phyloP scores from a whole-genome alignment of 495 filamentous ascomycete species.

The Cetradonia linearis region DNA sequence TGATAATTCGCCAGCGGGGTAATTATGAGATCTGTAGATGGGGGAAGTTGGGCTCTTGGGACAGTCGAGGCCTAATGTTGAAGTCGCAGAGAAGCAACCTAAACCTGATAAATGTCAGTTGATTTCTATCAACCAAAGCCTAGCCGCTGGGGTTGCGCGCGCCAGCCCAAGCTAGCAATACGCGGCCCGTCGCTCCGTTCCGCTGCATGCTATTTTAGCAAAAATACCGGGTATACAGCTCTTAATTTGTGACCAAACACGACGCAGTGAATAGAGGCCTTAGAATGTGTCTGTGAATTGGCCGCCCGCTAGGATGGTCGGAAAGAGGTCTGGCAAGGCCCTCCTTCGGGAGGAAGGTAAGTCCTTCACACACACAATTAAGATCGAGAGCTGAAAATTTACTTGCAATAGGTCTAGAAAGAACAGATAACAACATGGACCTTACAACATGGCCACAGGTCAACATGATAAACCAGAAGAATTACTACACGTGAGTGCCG shows the following conservation, averaged over 20 bases:
- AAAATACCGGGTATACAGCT: background rate
- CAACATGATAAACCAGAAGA: conserved; percentile 93
- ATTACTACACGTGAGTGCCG: conserved; percentile 86
- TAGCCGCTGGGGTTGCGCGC: background rate
- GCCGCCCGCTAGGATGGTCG: conserved; percentile 41
- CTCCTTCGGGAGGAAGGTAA: conserved; percentile 54
- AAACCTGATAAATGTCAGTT: background rate
- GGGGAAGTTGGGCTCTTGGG: background rate
- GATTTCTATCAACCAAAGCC: background rate
- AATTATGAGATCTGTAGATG: background rate
- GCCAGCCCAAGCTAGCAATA: background rate
- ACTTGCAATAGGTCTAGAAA: conserved; percentile 59
- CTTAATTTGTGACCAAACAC: background rate
- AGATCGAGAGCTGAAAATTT: background rate
- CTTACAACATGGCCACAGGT: conserved; percentile 89
- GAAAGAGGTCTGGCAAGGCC: conserved; percentile 55
- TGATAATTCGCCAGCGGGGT: background rate
- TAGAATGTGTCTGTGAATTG: background rate
- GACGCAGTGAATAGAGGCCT: background rate
- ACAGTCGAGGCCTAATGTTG: background rate
- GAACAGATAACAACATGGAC: conserved; percentile 96
- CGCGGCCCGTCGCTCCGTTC: background rate
- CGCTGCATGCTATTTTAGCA: background rate
- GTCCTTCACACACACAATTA: conserved; percentile 6
- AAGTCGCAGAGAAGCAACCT: background rate